Evolutionary conservation across 495 filamentous ascomycete species (phyloP), one percentile per base, ranked within the genome.

Genomic region (Lasiosphaeriaceae sp.): DNA sequence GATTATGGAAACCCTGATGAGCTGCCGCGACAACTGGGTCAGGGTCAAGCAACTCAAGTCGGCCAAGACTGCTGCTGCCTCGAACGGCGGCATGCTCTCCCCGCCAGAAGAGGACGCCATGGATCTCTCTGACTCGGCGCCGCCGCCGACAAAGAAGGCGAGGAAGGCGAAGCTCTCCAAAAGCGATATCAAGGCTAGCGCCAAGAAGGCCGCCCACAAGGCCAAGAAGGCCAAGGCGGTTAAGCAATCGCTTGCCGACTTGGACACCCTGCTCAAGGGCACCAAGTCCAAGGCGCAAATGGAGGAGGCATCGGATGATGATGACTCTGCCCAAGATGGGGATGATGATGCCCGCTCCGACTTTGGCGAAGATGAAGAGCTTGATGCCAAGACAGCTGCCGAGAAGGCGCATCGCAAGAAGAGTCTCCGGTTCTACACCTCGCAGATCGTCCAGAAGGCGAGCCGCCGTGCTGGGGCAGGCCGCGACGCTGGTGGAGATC

Each of bases 381-480:
- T 82, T 19, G 77, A 80, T 56, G 71, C 70, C 17, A 74, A 70
- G 53, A 64, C 73, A 55, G 86, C 87, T 0, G 87, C 86, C 50
- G 89, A 94, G 57, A 98, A 97, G 73, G 88, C 85, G 3, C 77
- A 80, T 48, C 86, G 87, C 63, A 96, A 92, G 78, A 94, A 92
- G 73, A 89, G 80, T 58, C 83, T 98, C 39, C 86, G 90, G 52
- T 98, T 98, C 75, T 97, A 98, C 80, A 96, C 95, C 22, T 94
- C 90, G 5, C 94, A 97, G 66, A 89, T 97, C 54, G 87, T 89
- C 24, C 92, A 96, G 67, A 96, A 96, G 71, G 82, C 88, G 54
- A 92, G 89, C 73, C 92, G 89, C 64, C 90, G 94, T 34, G 86
- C 78, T 4, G 84, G 77, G n/a, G 90, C 90, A 22, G 90, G 89